Conservation (phyloP, 257 asterid genomes). For the Przewalskia tangutica region DNA sequence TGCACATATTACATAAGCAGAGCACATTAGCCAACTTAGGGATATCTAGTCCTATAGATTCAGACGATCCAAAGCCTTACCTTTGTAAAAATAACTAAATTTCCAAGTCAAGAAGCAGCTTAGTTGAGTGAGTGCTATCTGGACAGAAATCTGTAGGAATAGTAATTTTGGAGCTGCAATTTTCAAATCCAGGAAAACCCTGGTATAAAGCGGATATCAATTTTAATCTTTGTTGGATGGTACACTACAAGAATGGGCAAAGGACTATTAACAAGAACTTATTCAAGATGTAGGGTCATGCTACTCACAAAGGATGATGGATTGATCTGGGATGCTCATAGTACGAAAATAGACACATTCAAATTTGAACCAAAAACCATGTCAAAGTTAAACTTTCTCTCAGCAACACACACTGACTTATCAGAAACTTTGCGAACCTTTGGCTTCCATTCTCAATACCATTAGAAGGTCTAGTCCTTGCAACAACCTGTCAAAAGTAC, state of each 20-base stretch:
- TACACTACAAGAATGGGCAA: too few species aligned
- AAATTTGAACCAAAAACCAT: constrained; percentile 60
- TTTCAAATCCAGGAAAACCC: constrained; percentile 91
- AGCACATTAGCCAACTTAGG: not conserved
- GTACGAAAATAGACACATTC: too few species aligned
- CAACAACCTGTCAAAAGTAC: constrained; percentile 48
- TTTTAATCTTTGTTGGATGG: not conserved
- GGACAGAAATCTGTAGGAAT: constrained; percentile 85
- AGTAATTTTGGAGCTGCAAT: constrained; percentile 96
- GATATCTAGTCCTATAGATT: not conserved
- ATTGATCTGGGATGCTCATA: too few species aligned
- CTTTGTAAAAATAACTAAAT: constrained; percentile 74
- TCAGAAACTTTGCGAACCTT: constrained; percentile 48
- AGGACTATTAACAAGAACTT: too few species aligned
- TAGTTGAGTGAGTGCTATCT: constrained; percentile 64
- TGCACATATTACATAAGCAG: constrained; percentile 23
- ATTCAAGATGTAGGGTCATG: too few species aligned
- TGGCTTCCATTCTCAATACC: constrained; percentile 38
- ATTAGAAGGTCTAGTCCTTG: constrained; percentile 61
- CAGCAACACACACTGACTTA: constrained; percentile 49
- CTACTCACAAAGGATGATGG: too few species aligned
- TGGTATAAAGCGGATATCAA: constrained; percentile 23
- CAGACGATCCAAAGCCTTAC: constrained; percentile 22
- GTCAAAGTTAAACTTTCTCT: constrained; percentile 53
- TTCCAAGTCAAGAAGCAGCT: constrained; percentile 94